Conservation (phyloP, 169 alveolate genomes). For the Plasmodium gaboni region DNA sequence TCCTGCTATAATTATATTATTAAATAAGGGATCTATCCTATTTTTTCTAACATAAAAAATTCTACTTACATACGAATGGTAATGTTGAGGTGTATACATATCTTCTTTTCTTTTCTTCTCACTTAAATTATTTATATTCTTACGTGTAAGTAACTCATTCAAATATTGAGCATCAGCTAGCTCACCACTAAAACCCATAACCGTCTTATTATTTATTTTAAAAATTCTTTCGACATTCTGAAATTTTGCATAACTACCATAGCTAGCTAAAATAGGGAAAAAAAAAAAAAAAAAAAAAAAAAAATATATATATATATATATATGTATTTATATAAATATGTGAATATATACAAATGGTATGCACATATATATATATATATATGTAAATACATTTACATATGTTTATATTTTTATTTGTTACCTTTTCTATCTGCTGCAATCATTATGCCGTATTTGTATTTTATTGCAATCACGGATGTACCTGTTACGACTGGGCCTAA, state of each 20-base stretch:
- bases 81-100: conserved; percentile 26
- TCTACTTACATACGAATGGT: conserved; percentile 61
- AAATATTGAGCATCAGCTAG: conserved; percentile 73
- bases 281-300: background rate
- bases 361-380: background rate
- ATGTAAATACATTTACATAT: background rate
- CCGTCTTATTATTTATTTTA: conserved; percentile 75
- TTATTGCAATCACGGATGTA: conserved; percentile 87
- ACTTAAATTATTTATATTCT: conserved; percentile 38
- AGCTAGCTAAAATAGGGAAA: conserved; percentile 24
- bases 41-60: conserved; percentile 75
- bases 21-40: conserved; percentile 78
- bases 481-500: conserved; percentile 80
- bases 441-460: conserved; percentile 84
- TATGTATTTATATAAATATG: background rate
- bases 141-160: conserved; percentile 47
- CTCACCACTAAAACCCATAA: conserved; percentile 75
- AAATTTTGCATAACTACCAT: conserved; percentile 75
- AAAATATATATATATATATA: background rate
- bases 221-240: conserved; percentile 70
- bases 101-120: conserved; percentile 56
- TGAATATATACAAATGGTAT: background rate
- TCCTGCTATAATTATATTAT: conserved; percentile 79
- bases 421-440: conserved; percentile 87
- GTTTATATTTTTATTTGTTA: background rate